Evolutionary conservation across 129 eudicot species (phyloP).

Genomic region (Saposhnikovia divaricata): DNA sequence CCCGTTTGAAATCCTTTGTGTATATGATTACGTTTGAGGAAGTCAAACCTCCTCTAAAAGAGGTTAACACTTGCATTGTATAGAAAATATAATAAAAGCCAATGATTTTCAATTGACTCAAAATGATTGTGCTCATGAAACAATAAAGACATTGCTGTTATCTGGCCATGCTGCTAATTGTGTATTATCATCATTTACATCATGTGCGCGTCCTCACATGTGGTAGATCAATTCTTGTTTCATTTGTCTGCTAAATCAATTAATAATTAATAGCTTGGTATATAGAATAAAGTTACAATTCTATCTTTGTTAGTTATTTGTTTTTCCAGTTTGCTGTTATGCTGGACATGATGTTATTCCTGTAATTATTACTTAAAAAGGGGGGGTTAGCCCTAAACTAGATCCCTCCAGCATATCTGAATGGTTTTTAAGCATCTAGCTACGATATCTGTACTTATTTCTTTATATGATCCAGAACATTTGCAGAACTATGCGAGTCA

Average conservation of each 20-base stretch:
- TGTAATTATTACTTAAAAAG: not conserved
- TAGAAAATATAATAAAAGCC: not conserved
- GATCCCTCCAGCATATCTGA: not conserved
- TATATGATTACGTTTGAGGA: not conserved
- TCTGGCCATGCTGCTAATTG: not conserved
- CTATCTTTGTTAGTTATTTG: not conserved
- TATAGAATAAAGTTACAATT: not conserved
- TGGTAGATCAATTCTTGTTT: not conserved
- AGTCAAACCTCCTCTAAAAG: not conserved
- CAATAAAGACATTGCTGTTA: not conserved
- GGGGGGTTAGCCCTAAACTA: not conserved
- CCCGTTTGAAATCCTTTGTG: not conserved
- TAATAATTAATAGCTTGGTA: not conserved
- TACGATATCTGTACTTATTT: not conserved
- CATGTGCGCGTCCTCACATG: not conserved
- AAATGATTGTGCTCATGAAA: not conserved
- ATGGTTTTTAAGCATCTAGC: not conserved
- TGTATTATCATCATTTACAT: not conserved
- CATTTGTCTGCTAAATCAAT: not conserved
- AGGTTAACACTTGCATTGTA: not conserved
- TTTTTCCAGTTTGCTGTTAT: not conserved
- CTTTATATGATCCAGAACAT: conserved; percentile 28
- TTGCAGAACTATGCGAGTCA: conserved; percentile 58
- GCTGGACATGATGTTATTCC: not conserved
- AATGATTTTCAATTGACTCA: not conserved